Base-by-base conservation (phyloP, 1,284 basidiomycete species). In the Pisolithus thermaeus region DNA sequence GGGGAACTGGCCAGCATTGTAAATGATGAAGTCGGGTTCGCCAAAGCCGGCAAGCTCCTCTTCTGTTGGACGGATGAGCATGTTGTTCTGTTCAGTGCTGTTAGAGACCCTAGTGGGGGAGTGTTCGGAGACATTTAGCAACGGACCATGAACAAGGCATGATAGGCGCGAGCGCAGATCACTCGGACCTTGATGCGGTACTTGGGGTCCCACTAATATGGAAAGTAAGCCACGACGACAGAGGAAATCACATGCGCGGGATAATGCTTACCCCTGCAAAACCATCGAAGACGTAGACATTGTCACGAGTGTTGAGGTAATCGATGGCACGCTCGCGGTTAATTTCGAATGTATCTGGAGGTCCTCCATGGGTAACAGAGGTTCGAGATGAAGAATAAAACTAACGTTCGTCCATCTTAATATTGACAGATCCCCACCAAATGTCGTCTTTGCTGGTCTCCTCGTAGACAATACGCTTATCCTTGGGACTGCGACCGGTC, bases 401-500 rank as follows among this genome's bases (percentile, higher is more conserved):
- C 90, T 64, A 67, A 92, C 90, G 88, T 64, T 91, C 91, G 68
- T 97, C 96, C 87, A 98, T 90, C 81, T 97, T 97, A 77, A 99
- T 99, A 79, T 99, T 99, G 64, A 99, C 95, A 50, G 92, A 90
- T 43, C 97, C 96, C 97, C 97, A 99, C 96, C 97, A 99, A 71
- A 99, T 90, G 60, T 98, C 86, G 69, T 98, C 94, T 73, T 94
- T 97, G 74, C 87, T 91, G 52, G 92, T 90, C 66, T 99, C 96
- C 72, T 99, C 96, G 70, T 82, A 98, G 67, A 99, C 97, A 64
- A 99, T 98, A 63, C 97, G 93, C 84, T 99, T 99, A 84, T 99
- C 97, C 73, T 99, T 99, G 57, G 97, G 96, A 63, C 86, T 90
- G 52, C 97, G 85, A 56, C 97, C 97, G 3, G 97, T 99, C 81